These are phyloP conservation scores for Nicotiana benthamiana DNA, from an alignment of 257 asterid species.

Conservation along the genomic window DNA sequence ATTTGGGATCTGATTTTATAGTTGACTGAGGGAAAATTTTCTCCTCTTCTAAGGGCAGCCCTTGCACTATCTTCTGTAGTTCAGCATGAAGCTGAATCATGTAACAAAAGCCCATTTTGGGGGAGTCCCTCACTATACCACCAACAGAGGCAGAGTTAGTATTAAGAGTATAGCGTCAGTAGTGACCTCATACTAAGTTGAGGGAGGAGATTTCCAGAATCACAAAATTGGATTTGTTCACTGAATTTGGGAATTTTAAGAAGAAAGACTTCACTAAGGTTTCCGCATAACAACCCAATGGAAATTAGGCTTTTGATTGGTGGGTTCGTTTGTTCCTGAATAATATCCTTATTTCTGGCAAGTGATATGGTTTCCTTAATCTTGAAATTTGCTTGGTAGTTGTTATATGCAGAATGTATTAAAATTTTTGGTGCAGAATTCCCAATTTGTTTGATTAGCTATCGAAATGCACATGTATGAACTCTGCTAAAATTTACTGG, in stretches of 20 bases:
- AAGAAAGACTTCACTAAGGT: not conserved
- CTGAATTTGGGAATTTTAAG: not conserved
- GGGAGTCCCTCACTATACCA: not conserved
- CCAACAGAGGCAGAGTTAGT: not conserved
- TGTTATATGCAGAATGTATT: too few relatives aligned
- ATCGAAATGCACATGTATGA: not conserved
- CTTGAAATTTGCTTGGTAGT: not conserved
- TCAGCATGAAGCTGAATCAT: not conserved
- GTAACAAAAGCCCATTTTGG: not conserved
- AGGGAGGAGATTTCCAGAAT: not conserved
- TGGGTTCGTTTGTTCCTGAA: not conserved
- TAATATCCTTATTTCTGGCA: not conserved
- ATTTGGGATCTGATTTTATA: not conserved
- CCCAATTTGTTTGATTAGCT: not conserved
- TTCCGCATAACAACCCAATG: not conserved
- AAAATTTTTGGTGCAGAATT: too few relatives aligned
- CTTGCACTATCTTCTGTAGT: not conserved
- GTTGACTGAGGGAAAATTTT: not conserved
- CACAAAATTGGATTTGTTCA: not conserved
- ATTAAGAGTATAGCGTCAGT: too few relatives aligned
- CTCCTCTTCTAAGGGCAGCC: not conserved
- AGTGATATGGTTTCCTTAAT: not conserved
- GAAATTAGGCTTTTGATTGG: not conserved
- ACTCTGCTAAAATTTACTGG: too few relatives aligned
- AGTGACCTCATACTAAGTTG: too few relatives aligned